These are phyloP conservation scores for Austroboletus festivus DNA, from an alignment of 768 basidiomycete genomes.

Conservation along the genomic window DNA sequence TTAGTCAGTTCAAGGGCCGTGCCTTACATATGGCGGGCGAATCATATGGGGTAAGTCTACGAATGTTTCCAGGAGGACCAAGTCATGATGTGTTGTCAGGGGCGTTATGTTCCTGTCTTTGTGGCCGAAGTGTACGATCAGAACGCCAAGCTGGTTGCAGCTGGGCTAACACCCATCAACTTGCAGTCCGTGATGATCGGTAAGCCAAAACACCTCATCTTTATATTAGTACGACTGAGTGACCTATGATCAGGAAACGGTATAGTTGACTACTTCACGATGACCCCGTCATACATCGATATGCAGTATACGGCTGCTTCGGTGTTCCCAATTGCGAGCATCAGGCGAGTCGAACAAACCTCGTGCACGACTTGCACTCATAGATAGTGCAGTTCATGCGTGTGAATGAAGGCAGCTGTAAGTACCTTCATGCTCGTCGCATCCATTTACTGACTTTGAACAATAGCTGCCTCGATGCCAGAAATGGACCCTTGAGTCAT, in stretches of 20 bases:
- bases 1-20: conserved; percentile 66
- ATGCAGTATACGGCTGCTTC: conserved; percentile 55
- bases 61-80: neutral
- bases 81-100: conserved; percentile 32
- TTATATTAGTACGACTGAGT: neutral
- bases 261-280: conserved; percentile 40
- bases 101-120: conserved; percentile 51
- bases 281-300: conserved; percentile 45
- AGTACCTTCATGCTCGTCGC: conserved; percentile 5
- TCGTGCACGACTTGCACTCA: neutral
- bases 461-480: conserved; percentile 70
- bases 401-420: conserved; percentile 44
- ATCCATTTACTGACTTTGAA: neutral
- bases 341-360: conserved; percentile 11
- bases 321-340: conserved; percentile 43
- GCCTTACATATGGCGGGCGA: conserved; percentile 60
- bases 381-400: conserved; percentile 27
- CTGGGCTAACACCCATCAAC: conserved; percentile 49
- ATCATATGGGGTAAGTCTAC: conserved; percentile 45
- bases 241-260: conserved; percentile 40
- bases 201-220: conserved; percentile 13
- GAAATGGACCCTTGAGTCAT: conserved; percentile 51
- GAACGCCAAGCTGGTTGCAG: conserved; percentile 38
- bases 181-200: conserved; percentile 50
- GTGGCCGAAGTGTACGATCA: conserved; percentile 48